Base-by-base conservation (phyloP, 305 asterid species). In the Caryopteris hybrid region DNA sequence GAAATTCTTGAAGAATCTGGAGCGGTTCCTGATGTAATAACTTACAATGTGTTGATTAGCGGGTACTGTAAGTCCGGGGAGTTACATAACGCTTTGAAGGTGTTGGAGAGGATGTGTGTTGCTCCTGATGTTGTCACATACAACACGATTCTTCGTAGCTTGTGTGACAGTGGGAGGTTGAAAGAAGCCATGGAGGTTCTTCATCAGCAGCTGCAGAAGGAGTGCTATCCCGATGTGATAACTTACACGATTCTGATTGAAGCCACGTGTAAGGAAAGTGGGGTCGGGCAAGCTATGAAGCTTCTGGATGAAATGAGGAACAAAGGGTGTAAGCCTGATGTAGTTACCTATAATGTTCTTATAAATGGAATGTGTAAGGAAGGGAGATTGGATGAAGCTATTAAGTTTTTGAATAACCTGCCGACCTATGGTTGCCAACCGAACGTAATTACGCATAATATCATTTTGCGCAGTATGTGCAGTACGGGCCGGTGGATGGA, bases 101-200 rank as follows among this genome's bases (percentile, higher is more conserved):
- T 87, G 18, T 68, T 93, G 77, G 91, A 87, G 14, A 56, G 87
- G 38, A 93, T 93, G 99, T 80, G 86, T 21, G 89, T 88, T 53
- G 79, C 90, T 27, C 97, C 99, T 0, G 99, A 93, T 72, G 95
- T 93, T 8, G 95, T 88, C 42, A 93, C 99, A 0, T 93, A 90
- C 43, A 93, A 93, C 78, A 93, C 96, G 1, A 88, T 93, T 33
- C 73, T 93, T 27, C 92, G 96, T 7, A 62, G 89, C 14, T 52
- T 93, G 76, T 93, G 99, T 59, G 88, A 82, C 62, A 69, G 80
- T 57, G 96, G 97, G 73, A 93, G 81, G 80, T 50, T 90, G 76
- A 85, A 76, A 52, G 85, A 81, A 73, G 97, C 99, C 29, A 90
- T 89, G 91, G 90, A 82, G 59, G 88, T 90, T 79, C 92, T 93